Evolutionary conservation across 768 basidiomycete genomes (phyloP), one percentile per base, ranked within the genome.

Genomic region (Sarcomyxa edulis): DNA sequence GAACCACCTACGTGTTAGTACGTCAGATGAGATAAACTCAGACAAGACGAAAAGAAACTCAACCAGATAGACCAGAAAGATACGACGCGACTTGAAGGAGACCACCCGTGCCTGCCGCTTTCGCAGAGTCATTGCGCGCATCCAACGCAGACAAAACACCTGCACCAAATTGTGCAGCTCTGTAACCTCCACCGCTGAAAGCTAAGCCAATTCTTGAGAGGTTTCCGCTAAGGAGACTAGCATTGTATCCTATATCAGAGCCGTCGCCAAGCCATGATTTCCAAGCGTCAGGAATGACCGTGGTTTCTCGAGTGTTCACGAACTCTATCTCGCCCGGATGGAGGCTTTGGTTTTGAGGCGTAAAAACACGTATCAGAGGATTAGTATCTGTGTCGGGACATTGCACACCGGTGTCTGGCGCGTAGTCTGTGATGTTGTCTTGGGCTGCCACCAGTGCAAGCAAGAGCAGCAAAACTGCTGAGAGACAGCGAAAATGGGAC

Each of bases 11-110:
- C 5, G 23, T 3, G 2, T 8, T 8, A 33, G 23, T 7, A 42
- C 28, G 10, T 20, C 20, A 11, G 31, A 3, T 36, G 31, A 21
- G 31, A 33, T 23, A 38, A 23, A 7, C 15, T 14, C 15, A 24
- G 26, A 28, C 9, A 36, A 33, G 7, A 21, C 32, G 34, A 7
- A 24, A 12, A 22, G 32, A 30, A 10, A 7, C 52, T 63, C 32
- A 42, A 80, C 80, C 81, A 43, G 81, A 83, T 7, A 87, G 64
- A 1, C 76, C 83, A 7, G 77, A 58, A 28, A 84, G 62, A 60
- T 88, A 89, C 3, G 76, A 78, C 4, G 77, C 59, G n/a, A 81
- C 77, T 52, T 86, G 84, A 33, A 83, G 58, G 10, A 87, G 63
- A 2, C 82, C 83, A 2, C 83, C 83, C 0, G 81, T 79, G 5